phyloP scores from a whole-genome alignment of 2,329 filamentous ascomycete species.

The Apiospora saccharicola region DNA sequence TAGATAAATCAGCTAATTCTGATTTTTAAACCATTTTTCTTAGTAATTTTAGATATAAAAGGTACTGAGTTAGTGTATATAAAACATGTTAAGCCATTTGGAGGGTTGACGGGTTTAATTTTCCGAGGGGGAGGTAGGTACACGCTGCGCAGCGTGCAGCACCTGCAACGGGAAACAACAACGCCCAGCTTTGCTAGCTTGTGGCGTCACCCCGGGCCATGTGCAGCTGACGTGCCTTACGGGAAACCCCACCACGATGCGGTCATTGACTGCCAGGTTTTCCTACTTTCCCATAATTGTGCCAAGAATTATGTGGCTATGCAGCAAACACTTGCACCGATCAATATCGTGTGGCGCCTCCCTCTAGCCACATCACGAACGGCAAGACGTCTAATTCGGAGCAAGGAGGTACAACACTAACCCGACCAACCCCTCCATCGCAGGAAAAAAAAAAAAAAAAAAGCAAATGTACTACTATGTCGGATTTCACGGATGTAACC shows the following conservation, averaged over 20 bases:
- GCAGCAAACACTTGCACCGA: background rate
- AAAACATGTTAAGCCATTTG: no score
- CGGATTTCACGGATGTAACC: conserved; percentile 7
- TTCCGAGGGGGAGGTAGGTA: background rate
- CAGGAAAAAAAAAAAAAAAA: no score
- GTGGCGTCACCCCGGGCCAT: conserved; percentile 15
- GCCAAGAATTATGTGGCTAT: background rate
- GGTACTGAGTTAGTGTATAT: no score
- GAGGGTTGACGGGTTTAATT: no score
- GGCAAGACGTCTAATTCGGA: background rate
- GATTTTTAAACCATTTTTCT: no score
- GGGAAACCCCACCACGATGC: conserved; percentile 3
- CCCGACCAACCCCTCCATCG: background rate
- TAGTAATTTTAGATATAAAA: no score
- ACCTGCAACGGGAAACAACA: background rate
- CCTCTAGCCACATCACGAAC: background rate
- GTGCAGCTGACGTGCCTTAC: conserved; percentile 13
- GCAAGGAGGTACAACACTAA: background rate
- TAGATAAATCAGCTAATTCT: no score
- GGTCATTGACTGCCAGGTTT: conserved; percentile 21
- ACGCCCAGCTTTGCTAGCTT: background rate
- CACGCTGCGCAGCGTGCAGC: background rate
- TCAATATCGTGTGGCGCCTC: background rate
- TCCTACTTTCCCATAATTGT: conserved; percentile 1
- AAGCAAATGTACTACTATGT: background rate